A percentile compares a stretch with the other conserved stretches of the same genome.
Conservation (phyloP, 2,329 filamentous ascomycete genomes). For the Aureobasidium mangrovei region DNA sequence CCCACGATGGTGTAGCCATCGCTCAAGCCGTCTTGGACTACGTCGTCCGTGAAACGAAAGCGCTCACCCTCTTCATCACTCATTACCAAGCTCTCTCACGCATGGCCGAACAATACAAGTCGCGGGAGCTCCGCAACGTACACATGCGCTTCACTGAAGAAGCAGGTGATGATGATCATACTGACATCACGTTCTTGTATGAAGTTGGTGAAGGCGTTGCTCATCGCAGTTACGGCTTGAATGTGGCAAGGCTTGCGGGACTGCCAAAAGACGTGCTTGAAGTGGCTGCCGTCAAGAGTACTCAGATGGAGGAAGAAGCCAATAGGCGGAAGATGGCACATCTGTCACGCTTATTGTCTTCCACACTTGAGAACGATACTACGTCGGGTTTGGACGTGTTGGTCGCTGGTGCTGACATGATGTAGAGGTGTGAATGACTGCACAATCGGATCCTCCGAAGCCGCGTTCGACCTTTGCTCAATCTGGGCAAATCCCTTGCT, state of each 20-base stretch:
- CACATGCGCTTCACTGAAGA: slow-evolving; percentile 80
- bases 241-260: slow-evolving; percentile 79
- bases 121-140: slow-evolving; percentile 66
- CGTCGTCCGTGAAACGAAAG: slow-evolving; percentile 63
- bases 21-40: slow-evolving; percentile 84
- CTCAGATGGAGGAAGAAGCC: slow-evolving; percentile 68
- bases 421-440: slow-evolving; percentile 17
- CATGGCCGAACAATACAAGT: slow-evolving; percentile 58
- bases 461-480: too few species aligned
- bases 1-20: slow-evolving; percentile 93
- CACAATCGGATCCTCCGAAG: too few species aligned
- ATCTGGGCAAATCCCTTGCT: too few species aligned
- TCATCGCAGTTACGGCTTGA: slow-evolving; percentile 87
- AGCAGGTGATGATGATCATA: slow-evolving; percentile 44
- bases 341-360: slow-evolving; percentile 21
- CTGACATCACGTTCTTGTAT: slow-evolving; percentile 89
- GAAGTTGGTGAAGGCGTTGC: slow-evolving; percentile 86
- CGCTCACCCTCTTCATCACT: slow-evolving; percentile 90
- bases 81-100: slow-evolving; percentile 87
- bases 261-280: slow-evolving; percentile 71
- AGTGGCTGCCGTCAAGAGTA: slow-evolving; percentile 68
- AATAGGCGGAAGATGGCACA: slow-evolving; percentile 50
- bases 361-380: slow-evolving; percentile 19
- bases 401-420: slow-evolving; percentile 35
- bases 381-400: slow-evolving; percentile 30